These are phyloP conservation scores for Populus hybrid DNA, from an alignment of 441 rosid species.

Conservation along the genomic window DNA sequence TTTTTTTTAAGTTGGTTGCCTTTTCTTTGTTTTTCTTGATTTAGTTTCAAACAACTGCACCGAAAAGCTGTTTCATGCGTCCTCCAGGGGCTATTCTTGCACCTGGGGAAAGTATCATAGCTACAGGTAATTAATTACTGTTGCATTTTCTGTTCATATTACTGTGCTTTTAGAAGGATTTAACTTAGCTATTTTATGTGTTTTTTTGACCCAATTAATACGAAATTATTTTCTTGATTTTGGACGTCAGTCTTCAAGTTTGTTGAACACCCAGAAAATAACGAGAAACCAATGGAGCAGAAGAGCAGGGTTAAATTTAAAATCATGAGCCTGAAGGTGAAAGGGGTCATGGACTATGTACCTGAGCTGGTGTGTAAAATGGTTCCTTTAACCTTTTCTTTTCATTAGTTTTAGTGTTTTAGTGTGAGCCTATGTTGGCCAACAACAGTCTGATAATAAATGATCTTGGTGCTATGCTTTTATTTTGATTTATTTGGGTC, in stretches of 20 bases:
- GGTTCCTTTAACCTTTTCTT: conserved; percentile 2
- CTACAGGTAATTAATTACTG: conserved; percentile 53
- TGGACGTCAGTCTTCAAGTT: conserved; percentile 64
- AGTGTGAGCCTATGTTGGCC: background rate
- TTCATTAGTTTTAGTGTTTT: background rate
- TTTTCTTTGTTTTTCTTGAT: conserved; percentile 12
- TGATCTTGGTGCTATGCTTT: background rate
- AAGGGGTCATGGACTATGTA: conserved; percentile 60
- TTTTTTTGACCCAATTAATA: background rate
- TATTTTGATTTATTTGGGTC: background rate
- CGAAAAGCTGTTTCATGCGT: conserved; percentile 81
- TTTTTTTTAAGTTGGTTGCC: background rate
- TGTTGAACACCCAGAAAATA: conserved; percentile 71
- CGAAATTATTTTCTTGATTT: conserved; percentile 9
- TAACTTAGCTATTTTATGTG: background rate
- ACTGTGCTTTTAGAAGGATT: background rate
- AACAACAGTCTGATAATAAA: background rate
- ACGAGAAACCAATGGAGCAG: conserved; percentile 55
- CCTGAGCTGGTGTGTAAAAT: conserved; percentile 60
- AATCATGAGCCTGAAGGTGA: conserved; percentile 71
- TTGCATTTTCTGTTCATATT: background rate
- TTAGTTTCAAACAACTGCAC: conserved; percentile 80
- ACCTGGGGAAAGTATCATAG: conserved; percentile 67
- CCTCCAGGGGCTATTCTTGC: conserved; percentile 75
- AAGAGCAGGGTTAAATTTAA: conserved; percentile 69